These are phyloP conservation scores for Lodderomyces margitis DNA, from an alignment of 1,139 yeast species.

Conservation along the genomic window DNA sequence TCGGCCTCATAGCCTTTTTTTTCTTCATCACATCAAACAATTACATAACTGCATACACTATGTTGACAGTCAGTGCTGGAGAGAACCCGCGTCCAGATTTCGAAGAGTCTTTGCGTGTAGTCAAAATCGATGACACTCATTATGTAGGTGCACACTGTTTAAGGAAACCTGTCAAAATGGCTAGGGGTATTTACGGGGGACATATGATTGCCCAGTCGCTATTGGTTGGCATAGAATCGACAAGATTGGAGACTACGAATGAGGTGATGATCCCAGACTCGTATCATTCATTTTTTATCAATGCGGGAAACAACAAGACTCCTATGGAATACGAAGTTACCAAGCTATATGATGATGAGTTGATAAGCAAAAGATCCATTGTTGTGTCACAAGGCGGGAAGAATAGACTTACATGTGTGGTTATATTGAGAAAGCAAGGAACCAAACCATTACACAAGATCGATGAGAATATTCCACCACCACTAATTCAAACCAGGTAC, in stretches of 20 bases:
- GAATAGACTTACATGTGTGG: slow-evolving; percentile 29
- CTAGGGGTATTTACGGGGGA: slow-evolving; percentile 80
- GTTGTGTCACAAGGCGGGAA: slow-evolving; percentile 30
- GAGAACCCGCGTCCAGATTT: slow-evolving; percentile 23
- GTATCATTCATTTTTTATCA: slow-evolving; percentile 41
- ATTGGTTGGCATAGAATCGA: slow-evolving; percentile 55
- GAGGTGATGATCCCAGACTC: slow-evolving; percentile 34
- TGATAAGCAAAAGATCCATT: slow-evolving; percentile 27
- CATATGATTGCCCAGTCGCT: slow-evolving; percentile 71
- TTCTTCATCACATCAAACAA: background rate
- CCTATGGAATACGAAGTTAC: slow-evolving; percentile 62
- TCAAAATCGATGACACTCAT: slow-evolving; percentile 26
- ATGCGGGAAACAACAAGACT: slow-evolving; percentile 46
- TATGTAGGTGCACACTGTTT: slow-evolving; percentile 41
- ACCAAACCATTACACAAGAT: slow-evolving; percentile 9
- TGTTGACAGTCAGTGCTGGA: slow-evolving; percentile 10
- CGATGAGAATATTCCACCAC: slow-evolving; percentile 20
- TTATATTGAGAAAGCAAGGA: slow-evolving; percentile 25
- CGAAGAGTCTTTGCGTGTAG: slow-evolving; percentile 41
- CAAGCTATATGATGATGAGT: slow-evolving; percentile 39
- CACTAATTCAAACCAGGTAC: slow-evolving; percentile 24
- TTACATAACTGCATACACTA: background rate
- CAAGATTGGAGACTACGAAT: slow-evolving; percentile 17
- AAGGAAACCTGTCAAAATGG: slow-evolving; percentile 44
- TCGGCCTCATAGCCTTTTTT: no score